phyloP scores from a whole-genome alignment of 1,139 yeast species.

The Geotrichum siamense region DNA sequence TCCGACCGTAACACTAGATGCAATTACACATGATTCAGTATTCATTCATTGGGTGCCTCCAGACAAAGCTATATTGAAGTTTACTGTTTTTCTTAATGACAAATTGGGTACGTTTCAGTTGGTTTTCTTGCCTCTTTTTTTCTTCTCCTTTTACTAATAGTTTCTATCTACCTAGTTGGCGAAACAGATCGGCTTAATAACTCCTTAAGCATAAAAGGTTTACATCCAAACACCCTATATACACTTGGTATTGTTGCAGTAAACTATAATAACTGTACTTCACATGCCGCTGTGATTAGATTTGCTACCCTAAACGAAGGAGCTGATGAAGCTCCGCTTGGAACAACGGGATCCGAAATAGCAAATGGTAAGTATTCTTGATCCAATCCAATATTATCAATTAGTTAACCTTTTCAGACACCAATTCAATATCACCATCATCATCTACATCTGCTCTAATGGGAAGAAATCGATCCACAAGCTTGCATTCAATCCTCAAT shows the following conservation, averaged over 20 bases:
- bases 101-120: constrained; percentile 30
- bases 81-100: constrained; percentile 45
- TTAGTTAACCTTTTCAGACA: not conserved
- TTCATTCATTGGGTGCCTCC: constrained; percentile 52
- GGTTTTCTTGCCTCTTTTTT: not conserved
- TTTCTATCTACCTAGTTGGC: constrained; percentile 29
- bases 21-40: constrained; percentile 44
- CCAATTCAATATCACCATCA: constrained; percentile 3
- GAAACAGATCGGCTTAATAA: constrained; percentile 35
- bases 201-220: constrained; percentile 37
- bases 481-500: constrained; percentile 6
- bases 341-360: constrained; percentile 3
- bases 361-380: constrained; percentile 7
- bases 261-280: constrained; percentile 31
- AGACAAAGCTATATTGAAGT: constrained; percentile 35
- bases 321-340: constrained; percentile 23
- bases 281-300: constrained; percentile 28
- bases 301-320: constrained; percentile 25
- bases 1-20: constrained; percentile 51
- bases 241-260: constrained; percentile 53
- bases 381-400: not conserved
- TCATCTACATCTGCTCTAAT: not conserved
- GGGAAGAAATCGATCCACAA: constrained; percentile 12
- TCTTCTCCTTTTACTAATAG: not conserved
- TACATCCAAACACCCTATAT: constrained; percentile 45